phyloP scores from a whole-genome alignment of 768 basidiomycete genomes.

The Trametes meyenii region DNA sequence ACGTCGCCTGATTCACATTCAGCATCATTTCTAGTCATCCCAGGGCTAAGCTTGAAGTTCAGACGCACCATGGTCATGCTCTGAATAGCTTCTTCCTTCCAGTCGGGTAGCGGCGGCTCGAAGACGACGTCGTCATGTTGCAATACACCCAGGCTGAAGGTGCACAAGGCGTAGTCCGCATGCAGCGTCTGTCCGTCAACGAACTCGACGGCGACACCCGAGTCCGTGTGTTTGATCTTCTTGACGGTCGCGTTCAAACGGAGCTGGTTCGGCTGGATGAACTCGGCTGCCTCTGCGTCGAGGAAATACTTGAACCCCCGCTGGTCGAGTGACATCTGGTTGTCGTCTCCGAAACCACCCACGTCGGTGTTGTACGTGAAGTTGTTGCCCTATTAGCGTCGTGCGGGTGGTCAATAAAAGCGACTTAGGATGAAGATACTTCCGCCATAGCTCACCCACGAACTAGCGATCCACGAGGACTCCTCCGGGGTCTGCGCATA shows the following conservation, averaged over 20 bases:
- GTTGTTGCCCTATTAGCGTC: slow-evolving; percentile 52
- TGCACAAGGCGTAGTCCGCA: slow-evolving; percentile 62
- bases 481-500: slow-evolving; percentile 57
- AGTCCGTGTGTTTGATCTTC: slow-evolving; percentile 46
- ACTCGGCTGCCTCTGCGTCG: slow-evolving; percentile 58
- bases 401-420: not conserved
- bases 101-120: slow-evolving; percentile 55
- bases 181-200: slow-evolving; percentile 45
- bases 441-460: slow-evolving; percentile 45
- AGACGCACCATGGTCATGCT: slow-evolving; percentile 58
- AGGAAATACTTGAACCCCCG: slow-evolving; percentile 61
- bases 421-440: not conserved
- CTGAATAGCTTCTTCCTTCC: slow-evolving; percentile 66
- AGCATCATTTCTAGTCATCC: not conserved
- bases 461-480: slow-evolving; percentile 46
- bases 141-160: slow-evolving; percentile 70
- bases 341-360: slow-evolving; percentile 60
- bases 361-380: slow-evolving; percentile 54
- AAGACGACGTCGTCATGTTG: slow-evolving; percentile 64
- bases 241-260: slow-evolving; percentile 54
- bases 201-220: slow-evolving; percentile 53
- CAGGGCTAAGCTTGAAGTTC: not conserved
- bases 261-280: slow-evolving; percentile 50
- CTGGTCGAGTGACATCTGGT: slow-evolving; percentile 58
- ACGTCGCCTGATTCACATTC: slow-evolving; percentile 45